Evolutionary conservation across 768 basidiomycete genomes (phyloP).

Genomic region (Collybiopsis confluens): DNA sequence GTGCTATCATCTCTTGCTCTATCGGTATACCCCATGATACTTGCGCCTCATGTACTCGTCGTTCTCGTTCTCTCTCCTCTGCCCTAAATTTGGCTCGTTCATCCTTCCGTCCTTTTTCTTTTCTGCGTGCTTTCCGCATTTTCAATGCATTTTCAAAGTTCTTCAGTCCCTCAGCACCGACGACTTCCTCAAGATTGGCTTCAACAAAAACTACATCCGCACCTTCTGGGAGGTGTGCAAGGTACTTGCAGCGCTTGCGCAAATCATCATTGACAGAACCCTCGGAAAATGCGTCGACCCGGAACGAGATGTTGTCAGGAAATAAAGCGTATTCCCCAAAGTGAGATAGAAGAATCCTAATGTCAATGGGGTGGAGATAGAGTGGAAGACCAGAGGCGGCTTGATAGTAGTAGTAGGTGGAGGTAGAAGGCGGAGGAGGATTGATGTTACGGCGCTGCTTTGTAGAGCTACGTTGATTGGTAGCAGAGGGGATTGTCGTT

Average conservation of each 20-base stretch:
- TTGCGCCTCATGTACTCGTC: slow-evolving; percentile 10
- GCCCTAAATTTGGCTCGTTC: slow-evolving; percentile 76
- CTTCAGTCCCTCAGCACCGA: slow-evolving; percentile 70
- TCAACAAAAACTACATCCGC: slow-evolving; percentile 95
- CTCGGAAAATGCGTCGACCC: slow-evolving; percentile 73
- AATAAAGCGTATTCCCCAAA: slow-evolving; percentile 79
- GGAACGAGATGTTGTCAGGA: slow-evolving; percentile 75
- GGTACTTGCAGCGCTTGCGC: slow-evolving; percentile 92
- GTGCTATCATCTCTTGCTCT: neutral
- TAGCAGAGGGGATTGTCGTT: slow-evolving; percentile 8
- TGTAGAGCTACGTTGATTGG: slow-evolving; percentile 38
- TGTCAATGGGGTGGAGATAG: slow-evolving; percentile 94
- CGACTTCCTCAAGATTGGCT: slow-evolving; percentile 74
- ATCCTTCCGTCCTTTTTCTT: slow-evolving; percentile 82
- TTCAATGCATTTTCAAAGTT: slow-evolving; percentile 82
- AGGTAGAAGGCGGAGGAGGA: slow-evolving; percentile 81
- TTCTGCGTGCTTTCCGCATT: slow-evolving; percentile 65
- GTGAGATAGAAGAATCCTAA: slow-evolving; percentile 84
- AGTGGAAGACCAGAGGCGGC: slow-evolving; percentile 86
- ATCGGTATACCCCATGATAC: slow-evolving; percentile 13
- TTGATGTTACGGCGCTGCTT: slow-evolving; percentile 76
- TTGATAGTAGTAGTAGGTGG: slow-evolving; percentile 95
- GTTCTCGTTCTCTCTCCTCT: slow-evolving; percentile 74
- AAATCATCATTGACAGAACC: slow-evolving; percentile 89
- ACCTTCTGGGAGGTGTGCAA: slow-evolving; percentile 86